phyloP scores from a whole-genome alignment of 148 eudicot species.

The Silene uniflora region DNA sequence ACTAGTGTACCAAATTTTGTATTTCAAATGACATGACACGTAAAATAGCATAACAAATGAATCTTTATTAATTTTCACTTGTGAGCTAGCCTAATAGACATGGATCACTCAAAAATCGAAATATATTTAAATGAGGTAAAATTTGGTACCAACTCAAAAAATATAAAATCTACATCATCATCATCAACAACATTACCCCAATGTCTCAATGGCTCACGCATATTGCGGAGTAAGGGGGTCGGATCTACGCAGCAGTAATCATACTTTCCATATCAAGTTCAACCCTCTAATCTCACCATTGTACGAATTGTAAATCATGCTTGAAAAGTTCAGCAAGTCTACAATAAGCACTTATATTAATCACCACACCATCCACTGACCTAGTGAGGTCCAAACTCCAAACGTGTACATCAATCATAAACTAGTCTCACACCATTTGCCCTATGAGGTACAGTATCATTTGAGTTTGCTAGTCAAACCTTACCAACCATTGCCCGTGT shows the following conservation, averaged over 20 bases:
- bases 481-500: background rate
- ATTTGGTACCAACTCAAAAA: too few relatives aligned
- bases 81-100: too few relatives aligned
- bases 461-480: background rate
- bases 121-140: too few relatives aligned
- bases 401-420: background rate
- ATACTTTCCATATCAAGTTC: background rate
- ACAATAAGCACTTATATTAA: background rate
- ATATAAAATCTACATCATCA: too few relatives aligned
- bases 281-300: background rate
- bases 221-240: too few relatives aligned
- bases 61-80: too few relatives aligned
- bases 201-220: too few relatives aligned
- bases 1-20: background rate
- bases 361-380: background rate
- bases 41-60: background rate
- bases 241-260: too few relatives aligned
- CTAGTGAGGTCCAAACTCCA: background rate
- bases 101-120: too few relatives aligned
- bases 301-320: background rate
- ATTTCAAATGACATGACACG: background rate
- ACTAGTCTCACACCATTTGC: background rate
- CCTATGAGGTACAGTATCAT: background rate
- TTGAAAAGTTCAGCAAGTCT: background rate
- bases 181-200: too few relatives aligned